Base-by-base conservation (phyloP, 192 early-diverging fungal species). In the Rhizoclosmatium globosum region DNA sequence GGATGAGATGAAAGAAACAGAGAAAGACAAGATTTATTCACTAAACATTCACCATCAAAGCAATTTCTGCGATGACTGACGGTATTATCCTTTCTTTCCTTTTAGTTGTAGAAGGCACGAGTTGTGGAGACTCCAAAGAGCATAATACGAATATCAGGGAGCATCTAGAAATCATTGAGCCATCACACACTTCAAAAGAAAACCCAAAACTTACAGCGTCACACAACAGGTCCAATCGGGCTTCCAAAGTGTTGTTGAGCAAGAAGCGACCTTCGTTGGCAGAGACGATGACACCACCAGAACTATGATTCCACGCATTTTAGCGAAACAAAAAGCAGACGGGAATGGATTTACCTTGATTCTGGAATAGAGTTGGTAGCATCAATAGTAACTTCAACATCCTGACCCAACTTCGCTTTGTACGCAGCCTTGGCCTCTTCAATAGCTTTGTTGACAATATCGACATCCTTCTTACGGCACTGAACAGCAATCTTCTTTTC, bases 101-200 rank as follows among this genome's bases (percentile, higher is more conserved):
- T 62, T 71, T 91, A 96, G 87, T 97, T 94, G 87, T 92, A 96
- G 90, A 96, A 98, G 79, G 90, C 93, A 87, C 96, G 93, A 86
- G 89, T 94, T 47, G 93, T 92, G 46, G 95, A 95, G 67, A 93
- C 93, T 4, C 96, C 98, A 85, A 96, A 99, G 67, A 99, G 89
- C 61, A 92, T 81, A 78, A 92, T 87, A 65, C 96, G 94, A 82
- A 99, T 92, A 77, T 95, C 93, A 44, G 98, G 98, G 72, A 99
- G 92, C 95, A 97, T 94, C 94, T 95, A 74, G 15, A 59, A 67
- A 38, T 45, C 17, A 50, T 3, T 17, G 65, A 38, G 38, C 45
- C 48, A 11, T 3, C 23, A 47, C 17, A 64, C 23, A 71, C 43
- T 39, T 3, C 38, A 2, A 42, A 53, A 44, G 39, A 44, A 19